Evolutionary conservation across 2,329 filamentous ascomycete species (phyloP).

Genomic region (Samsoniella hepiali): DNA sequence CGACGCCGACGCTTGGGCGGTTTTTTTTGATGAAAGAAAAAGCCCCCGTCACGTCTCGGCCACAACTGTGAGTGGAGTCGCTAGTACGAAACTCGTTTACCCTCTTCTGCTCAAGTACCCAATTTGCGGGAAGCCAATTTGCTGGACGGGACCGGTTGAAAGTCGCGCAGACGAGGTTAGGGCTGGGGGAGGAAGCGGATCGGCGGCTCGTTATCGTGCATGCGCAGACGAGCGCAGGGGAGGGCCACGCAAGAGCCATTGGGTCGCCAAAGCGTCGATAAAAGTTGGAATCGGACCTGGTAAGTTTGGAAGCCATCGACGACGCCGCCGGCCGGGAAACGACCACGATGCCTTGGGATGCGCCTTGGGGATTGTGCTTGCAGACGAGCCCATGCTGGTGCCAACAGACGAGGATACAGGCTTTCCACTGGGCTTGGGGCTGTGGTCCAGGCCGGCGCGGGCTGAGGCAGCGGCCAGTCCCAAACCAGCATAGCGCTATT

Average conservation of each 20-base stretch:
- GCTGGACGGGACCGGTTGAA: neutral
- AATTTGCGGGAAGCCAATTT: constrained; percentile 7
- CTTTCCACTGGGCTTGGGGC: neutral
- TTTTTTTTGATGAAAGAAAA: neutral
- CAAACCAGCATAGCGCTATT: neutral
- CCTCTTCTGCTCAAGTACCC: neutral
- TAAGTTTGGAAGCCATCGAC: constrained; percentile 1
- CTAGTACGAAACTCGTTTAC: constrained; percentile 12
- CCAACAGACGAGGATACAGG: neutral
- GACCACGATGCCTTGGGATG: neutral
- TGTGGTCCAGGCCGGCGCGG: neutral
- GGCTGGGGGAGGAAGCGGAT: constrained; percentile 10
- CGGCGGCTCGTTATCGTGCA: neutral
- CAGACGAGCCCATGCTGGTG: neutral
- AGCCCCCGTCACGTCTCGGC: neutral
- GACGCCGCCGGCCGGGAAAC: neutral
- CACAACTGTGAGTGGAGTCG: constrained; percentile 15
- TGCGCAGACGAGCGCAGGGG: neutral
- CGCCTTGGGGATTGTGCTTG: neutral
- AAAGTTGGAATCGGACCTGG: constrained; percentile 2
- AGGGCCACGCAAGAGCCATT: neutral
- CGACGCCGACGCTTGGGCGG: neutral
- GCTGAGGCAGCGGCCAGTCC: constrained; percentile 17
- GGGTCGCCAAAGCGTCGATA: neutral
- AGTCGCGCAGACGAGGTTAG: constrained; percentile 11